Conservation (phyloP, 164 flowering plant species). For the Aristolochia californica region DNA sequence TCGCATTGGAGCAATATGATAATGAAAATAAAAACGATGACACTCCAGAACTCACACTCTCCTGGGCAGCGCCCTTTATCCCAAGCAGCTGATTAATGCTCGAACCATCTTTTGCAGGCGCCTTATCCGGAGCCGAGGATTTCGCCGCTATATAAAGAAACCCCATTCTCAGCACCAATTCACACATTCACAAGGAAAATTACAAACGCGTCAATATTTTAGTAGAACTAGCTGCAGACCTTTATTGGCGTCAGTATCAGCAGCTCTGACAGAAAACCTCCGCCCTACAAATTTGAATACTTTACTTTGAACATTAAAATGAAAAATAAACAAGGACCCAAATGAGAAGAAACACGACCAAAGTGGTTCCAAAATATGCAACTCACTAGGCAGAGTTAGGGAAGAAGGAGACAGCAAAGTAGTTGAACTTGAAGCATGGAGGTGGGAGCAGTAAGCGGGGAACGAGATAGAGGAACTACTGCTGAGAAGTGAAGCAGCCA, state of each 20-base stretch:
- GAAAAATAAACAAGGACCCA: neutral
- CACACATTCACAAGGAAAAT: neutral
- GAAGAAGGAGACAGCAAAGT: neutral
- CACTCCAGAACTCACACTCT: conserved; percentile 38
- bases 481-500: no score
- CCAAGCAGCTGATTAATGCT: conserved; percentile 89
- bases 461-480: neutral
- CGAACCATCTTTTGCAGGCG: conserved; percentile 60
- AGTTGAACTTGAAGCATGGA: neutral
- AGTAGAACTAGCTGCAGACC: conserved; percentile 20
- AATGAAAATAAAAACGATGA: no score
- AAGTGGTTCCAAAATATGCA: no score
- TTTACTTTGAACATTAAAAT: no score
- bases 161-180: neutral
- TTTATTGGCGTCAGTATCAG: conserved; percentile 61
- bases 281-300: conserved; percentile 22
- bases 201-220: neutral
- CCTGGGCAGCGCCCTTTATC: conserved; percentile 85
- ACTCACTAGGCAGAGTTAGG: conserved; percentile 1
- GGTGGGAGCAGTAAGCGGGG: neutral
- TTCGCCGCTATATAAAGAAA: conserved; percentile 15
- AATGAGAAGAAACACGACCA: neutral
- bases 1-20: no score
- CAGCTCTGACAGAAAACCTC: conserved; percentile 45
- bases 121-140: conserved; percentile 54